Conservation (phyloP, 2,329 filamentous ascomycete species). For the Aaosphaeria arxii region DNA sequence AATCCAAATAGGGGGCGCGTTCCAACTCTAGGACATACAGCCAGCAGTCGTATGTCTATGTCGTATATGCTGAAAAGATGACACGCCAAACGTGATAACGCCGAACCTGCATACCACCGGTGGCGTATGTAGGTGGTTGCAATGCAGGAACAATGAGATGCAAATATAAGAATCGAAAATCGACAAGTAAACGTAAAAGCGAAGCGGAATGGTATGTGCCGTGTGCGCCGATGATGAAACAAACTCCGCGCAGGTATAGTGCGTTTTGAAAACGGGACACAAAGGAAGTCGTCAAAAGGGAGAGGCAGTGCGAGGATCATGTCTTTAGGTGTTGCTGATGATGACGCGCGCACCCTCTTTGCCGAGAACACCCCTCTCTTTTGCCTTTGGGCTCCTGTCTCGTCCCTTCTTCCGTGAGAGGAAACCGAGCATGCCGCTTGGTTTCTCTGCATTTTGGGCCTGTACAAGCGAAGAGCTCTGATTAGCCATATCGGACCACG, state of each 20-base stretch:
- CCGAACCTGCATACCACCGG: too few relatives aligned
- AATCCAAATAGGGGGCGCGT: too few relatives aligned
- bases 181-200: conserved; percentile 4
- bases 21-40: too few relatives aligned
- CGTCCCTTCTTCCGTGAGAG: conserved; percentile 85
- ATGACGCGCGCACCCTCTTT: conserved; percentile 82
- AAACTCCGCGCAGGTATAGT: conserved; percentile 26
- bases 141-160: not conserved
- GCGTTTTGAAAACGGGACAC: conserved; percentile 12
- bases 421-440: conserved; percentile 87
- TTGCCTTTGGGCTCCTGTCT: conserved; percentile 89
- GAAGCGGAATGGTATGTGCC: conserved; percentile 15
- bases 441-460: conserved; percentile 40
- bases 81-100: too few relatives aligned
- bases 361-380: conserved; percentile 86
- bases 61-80: too few relatives aligned
- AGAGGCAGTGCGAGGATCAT: conserved; percentile 1
- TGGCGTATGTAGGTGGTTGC: too few relatives aligned
- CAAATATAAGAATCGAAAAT: not conserved
- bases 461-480: conserved; percentile 70
- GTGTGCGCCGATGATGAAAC: conserved; percentile 9
- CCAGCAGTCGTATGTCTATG: too few relatives aligned
- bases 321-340: conserved; percentile 41
- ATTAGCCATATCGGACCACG: conserved; percentile 87
- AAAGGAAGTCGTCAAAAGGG: conserved; percentile 30